phyloP scores from a whole-genome alignment of 1,139 yeast species.

The Insectozyma bohioensis region DNA sequence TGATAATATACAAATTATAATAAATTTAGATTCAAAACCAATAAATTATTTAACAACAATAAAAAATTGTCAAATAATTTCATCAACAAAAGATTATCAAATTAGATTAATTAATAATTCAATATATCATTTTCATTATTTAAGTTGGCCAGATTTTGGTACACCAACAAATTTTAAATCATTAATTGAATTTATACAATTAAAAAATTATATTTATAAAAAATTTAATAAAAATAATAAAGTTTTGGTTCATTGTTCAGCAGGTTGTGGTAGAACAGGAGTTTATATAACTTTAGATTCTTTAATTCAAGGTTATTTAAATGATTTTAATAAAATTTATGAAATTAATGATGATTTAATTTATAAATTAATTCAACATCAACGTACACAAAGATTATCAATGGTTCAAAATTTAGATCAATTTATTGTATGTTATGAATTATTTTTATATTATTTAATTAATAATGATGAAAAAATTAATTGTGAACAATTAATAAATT shows the following conservation, averaged over 20 bases:
- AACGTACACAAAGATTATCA: slow-evolving; percentile 43
- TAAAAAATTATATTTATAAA: slow-evolving; percentile 43
- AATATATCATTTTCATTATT: slow-evolving; percentile 66
- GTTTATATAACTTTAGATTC: slow-evolving; percentile 61
- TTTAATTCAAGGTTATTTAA: slow-evolving; percentile 22
- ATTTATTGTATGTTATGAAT: slow-evolving; percentile 43
- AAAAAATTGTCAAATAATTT: slow-evolving; percentile 4
- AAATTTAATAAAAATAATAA: slow-evolving; percentile 21
- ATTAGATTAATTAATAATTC: slow-evolving; percentile 22
- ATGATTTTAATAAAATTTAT: slow-evolving; percentile 1
- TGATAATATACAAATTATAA: slow-evolving; percentile 59
- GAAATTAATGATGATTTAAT: slow-evolving; percentile 48
- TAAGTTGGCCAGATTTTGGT: slow-evolving; percentile 83
- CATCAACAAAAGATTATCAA: slow-evolving; percentile 6
- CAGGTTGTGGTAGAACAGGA: slow-evolving; percentile 85
- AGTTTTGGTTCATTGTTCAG: slow-evolving; percentile 65
- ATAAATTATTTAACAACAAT: slow-evolving; percentile 7
- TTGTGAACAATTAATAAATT: not conserved
- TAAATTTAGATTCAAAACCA: slow-evolving; percentile 59
- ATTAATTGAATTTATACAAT: slow-evolving; percentile 49
- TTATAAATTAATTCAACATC: slow-evolving; percentile 39
- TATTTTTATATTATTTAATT: slow-evolving; percentile 30
- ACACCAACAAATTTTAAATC: slow-evolving; percentile 56
- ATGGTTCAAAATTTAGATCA: slow-evolving; percentile 51
- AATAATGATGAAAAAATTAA: slow-evolving; percentile 1